Percentiles rank a stretch among this genome's conserved stretches.
Evolutionary conservation across 192 early-diverging fungal species (phyloP).

Genomic region (Thamnidium elegans): DNA sequence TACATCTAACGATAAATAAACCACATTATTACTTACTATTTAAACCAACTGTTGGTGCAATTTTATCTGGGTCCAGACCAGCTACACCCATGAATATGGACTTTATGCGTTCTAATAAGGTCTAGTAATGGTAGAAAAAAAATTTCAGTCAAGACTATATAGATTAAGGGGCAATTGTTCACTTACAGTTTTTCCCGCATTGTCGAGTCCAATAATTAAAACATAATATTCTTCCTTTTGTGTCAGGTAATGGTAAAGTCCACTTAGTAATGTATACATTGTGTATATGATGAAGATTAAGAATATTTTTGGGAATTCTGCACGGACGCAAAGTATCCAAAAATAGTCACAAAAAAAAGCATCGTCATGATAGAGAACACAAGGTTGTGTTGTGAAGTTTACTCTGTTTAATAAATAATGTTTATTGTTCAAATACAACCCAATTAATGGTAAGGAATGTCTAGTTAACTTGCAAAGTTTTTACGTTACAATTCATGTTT

Average conservation of each 20-base stretch:
- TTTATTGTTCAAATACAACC: too few relatives aligned
- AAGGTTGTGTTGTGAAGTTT: too few relatives aligned
- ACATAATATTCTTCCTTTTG: slow-evolving; percentile 90
- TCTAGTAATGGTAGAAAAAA: slow-evolving; percentile 45
- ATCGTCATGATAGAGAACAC: too few relatives aligned
- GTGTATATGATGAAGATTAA: too few relatives aligned
- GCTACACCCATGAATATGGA: slow-evolving; percentile 66
- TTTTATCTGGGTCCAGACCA: slow-evolving; percentile 74
- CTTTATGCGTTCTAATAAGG: slow-evolving; percentile 91
- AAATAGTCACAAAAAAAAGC: too few relatives aligned
- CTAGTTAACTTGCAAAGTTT: too few relatives aligned
- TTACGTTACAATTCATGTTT: too few relatives aligned
- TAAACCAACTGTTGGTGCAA: slow-evolving; percentile 90
- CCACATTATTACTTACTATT: slow-evolving; percentile 64
- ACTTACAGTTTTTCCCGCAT: slow-evolving; percentile 89
- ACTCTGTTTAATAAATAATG: too few relatives aligned
- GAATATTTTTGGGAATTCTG: too few relatives aligned
- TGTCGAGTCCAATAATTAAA: slow-evolving; percentile 95
- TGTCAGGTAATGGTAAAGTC: slow-evolving; percentile 86
- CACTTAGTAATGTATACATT: slow-evolving; percentile 58
- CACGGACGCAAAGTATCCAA: too few relatives aligned
- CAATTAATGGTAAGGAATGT: too few relatives aligned
- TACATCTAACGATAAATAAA: neutral
- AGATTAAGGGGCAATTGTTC: neutral
- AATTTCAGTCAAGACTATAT: neutral